Evolutionary conservation across 495 filamentous ascomycete species (phyloP).

Genomic region (Astrothelium macrocarpum): DNA sequence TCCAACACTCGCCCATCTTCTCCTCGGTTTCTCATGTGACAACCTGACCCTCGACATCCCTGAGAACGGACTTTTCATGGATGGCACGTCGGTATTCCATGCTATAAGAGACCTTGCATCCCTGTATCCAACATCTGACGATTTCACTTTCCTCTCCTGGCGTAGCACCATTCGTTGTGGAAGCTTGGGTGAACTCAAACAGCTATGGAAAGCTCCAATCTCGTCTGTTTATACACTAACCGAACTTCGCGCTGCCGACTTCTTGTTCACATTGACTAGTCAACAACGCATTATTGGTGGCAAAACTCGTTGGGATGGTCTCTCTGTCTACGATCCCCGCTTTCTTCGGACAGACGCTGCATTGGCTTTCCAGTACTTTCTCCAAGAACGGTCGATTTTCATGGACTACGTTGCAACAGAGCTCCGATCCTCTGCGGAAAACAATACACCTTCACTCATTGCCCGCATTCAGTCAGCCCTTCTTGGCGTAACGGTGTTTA

Average conservation of each 20-base stretch:
- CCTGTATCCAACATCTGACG: slow-evolving; percentile 49
- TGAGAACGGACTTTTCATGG: slow-evolving; percentile 52
- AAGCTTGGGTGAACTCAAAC: slow-evolving; percentile 64
- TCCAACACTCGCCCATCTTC: slow-evolving; percentile 77
- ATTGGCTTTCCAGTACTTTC: slow-evolving; percentile 58
- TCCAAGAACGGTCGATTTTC: slow-evolving; percentile 60
- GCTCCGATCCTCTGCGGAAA: slow-evolving; percentile 62
- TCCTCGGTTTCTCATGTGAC: slow-evolving; percentile 78
- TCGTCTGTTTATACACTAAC: slow-evolving; percentile 61
- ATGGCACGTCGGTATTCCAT: slow-evolving; percentile 71
- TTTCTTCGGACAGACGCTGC: slow-evolving; percentile 58
- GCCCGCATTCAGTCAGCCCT: slow-evolving; percentile 69
- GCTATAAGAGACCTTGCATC: slow-evolving; percentile 58
- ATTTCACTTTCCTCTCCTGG: slow-evolving; percentile 57
- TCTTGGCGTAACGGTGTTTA: slow-evolving; percentile 58
- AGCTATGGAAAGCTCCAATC: slow-evolving; percentile 77
- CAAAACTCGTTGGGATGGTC: slow-evolving; percentile 59
- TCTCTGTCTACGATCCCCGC: slow-evolving; percentile 42
- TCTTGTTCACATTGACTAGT: slow-evolving; percentile 60
- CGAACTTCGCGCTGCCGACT: slow-evolving; percentile 66
- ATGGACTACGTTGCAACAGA: slow-evolving; percentile 79
- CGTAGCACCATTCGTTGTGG: slow-evolving; percentile 61
- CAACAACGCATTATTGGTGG: slow-evolving; percentile 54
- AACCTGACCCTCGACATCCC: slow-evolving; percentile 55
- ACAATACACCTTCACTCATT: slow-evolving; percentile 63